A percentile compares a stretch with the other conserved stretches of the same genome.
Evolutionary conservation across 2,329 filamentous ascomycete genomes (phyloP).

Genomic region (Alternaria triticimaculans): DNA sequence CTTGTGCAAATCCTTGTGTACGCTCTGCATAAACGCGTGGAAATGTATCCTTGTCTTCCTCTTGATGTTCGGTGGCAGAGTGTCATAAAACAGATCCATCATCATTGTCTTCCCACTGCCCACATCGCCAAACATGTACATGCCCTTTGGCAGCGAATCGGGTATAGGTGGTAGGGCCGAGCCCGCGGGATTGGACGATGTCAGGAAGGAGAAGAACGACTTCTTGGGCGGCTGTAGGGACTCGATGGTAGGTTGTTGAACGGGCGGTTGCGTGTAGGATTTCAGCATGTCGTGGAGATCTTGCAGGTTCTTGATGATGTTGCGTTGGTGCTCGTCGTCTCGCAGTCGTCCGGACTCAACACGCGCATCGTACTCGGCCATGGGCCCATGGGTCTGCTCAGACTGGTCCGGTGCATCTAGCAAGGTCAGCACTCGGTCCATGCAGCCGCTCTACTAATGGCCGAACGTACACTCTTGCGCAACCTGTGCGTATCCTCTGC

Average conservation of each 20-base stretch:
- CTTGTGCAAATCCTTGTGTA: slow-evolving; percentile 87
- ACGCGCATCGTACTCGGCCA: slow-evolving; percentile 86
- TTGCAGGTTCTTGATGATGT: slow-evolving; percentile 87
- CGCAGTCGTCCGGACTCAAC: slow-evolving; percentile 76
- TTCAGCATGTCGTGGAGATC: slow-evolving; percentile 84
- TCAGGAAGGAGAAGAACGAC: slow-evolving; percentile 68
- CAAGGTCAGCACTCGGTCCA: slow-evolving; percentile 10
- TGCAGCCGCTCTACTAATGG: background rate
- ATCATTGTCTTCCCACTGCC: slow-evolving; percentile 99
- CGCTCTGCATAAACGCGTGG: slow-evolving; percentile 99
- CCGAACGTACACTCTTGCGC: slow-evolving; percentile 30
- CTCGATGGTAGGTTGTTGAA: slow-evolving; percentile 79
- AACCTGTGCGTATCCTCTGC: slow-evolving; percentile 39
- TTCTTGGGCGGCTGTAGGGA: slow-evolving; percentile 64
- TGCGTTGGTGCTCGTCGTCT: slow-evolving; percentile 90
- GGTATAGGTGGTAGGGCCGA: slow-evolving; percentile 63
- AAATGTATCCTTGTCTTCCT: slow-evolving; percentile 95
- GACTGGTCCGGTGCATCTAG: slow-evolving; percentile 21
- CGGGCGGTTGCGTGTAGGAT: slow-evolving; percentile 73
- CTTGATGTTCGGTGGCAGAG: slow-evolving; percentile 77
- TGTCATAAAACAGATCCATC: slow-evolving; percentile 98
- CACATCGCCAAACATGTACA: slow-evolving; percentile 97
- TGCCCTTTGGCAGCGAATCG: slow-evolving; percentile 77
- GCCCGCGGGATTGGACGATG: slow-evolving; percentile 51
- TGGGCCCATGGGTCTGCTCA: slow-evolving; percentile 64